Conservation (phyloP, 2,329 filamentous ascomycete species). For the Cryphonectria naterciae region DNA sequence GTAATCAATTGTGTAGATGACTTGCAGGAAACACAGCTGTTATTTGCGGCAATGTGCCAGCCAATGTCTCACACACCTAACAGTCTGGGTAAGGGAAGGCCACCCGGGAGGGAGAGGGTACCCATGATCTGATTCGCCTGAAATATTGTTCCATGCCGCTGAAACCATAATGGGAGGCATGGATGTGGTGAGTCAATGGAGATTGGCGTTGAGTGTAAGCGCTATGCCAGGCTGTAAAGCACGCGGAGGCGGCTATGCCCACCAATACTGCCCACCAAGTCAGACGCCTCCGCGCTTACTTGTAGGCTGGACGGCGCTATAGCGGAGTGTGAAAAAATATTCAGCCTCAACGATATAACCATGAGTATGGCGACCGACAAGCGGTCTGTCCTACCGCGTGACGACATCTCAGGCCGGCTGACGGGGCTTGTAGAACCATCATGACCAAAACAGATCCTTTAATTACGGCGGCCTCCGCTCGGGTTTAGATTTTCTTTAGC, state of each 20-base stretch:
- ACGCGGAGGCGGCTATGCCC: not conserved
- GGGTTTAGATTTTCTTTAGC: not conserved
- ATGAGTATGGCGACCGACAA: not conserved
- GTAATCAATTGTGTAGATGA: not conserved
- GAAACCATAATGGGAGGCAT: not conserved
- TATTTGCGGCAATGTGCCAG: not conserved
- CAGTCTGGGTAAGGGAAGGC: not conserved
- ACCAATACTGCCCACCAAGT: not conserved
- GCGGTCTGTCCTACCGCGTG: not conserved
- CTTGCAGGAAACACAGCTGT: not conserved
- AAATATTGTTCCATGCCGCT: not conserved
- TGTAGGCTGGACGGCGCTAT: not conserved
- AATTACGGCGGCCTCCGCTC: not conserved
- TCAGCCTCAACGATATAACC: not conserved
- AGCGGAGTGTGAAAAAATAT: not conserved
- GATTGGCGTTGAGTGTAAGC: not conserved
- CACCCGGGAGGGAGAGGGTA: too few relatives aligned
- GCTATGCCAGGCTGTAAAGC: not conserved
- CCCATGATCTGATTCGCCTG: not conserved
- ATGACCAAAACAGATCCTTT: not conserved
- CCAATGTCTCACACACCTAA: not conserved
- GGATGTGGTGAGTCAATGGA: not conserved
- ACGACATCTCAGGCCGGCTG: not conserved
- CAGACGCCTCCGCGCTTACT: not conserved
- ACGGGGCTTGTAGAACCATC: not conserved